Evolutionary conservation across 1,284 basidiomycete genomes (phyloP), one percentile per base, ranked within the genome.

Genomic region (Austroboletus niveus): DNA sequence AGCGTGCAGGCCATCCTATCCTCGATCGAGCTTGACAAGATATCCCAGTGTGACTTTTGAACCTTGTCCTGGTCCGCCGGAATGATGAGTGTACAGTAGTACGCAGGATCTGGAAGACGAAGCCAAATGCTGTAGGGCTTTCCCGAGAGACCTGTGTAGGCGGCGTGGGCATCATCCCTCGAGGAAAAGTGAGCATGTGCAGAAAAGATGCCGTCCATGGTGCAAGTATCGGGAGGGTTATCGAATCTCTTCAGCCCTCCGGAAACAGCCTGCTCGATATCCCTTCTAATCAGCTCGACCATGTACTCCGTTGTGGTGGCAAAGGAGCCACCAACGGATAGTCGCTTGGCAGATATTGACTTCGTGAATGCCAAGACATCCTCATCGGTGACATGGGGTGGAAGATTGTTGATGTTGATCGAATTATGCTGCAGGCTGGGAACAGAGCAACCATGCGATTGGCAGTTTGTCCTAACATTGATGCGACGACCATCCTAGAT

Each of bases 41-140:
- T 62, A 35, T 75, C 69, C 82, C 81, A 84, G 30, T 70, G 67
- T 1, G 52, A 59, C 52, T 67, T 73, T 61, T 84, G 81, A 8
- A 78, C 76, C 29, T 65, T 62, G 62, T 78, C 80, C 55, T 84
- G 82, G 29, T 70, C 70, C 11, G 49, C 44, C 0, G 78, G 69
- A 43, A 84, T 75, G 29, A 62, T 68, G 40, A 79, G 72, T 7
- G 72, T 71, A 59, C 77, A 83, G 41, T 31, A 31, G 30, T 72
- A 59, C 56, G 76, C 69, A 1, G 79, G 76, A 55, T 72, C 65
- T 0, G 74, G 75, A 47, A 80, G 72, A 32, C 64, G 65, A 9
- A 73, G 56, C 53, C 69, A 66, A 47, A 76, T 65, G 11, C 66
- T 64, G 36, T 71, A 68, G 6, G 61, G 47, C n/a, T 57, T 52